Percentiles rank a stretch among this genome's conserved stretches.
These are phyloP conservation scores for Westerdykella aurantiaca DNA, from an alignment of 2,329 filamentous ascomycete genomes.

Conservation along the genomic window DNA sequence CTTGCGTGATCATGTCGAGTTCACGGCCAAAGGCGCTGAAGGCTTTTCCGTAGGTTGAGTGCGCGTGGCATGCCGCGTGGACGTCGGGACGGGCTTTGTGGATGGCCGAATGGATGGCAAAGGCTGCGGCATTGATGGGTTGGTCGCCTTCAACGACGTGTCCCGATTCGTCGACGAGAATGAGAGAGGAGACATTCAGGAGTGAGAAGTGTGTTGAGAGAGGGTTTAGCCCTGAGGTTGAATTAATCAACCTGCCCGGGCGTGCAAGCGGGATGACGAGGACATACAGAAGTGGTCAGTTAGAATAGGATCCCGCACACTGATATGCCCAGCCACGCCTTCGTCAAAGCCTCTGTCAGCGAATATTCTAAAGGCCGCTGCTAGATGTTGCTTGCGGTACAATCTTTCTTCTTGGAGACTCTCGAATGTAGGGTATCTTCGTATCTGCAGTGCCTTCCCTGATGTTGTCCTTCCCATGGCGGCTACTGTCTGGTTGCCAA, in stretches of 20 bases:
- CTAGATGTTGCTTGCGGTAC: conserved; percentile 44
- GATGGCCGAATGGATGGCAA: conserved; percentile 44
- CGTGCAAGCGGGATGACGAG: not conserved
- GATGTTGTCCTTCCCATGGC: conserved; percentile 44
- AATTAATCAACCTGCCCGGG: not conserved
- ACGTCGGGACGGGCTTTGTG: conserved; percentile 35
- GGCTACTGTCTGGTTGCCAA: conserved; percentile 40
- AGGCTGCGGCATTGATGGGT: conserved; percentile 44
- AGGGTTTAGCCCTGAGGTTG: conserved; percentile 37
- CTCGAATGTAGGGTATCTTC: conserved; percentile 40
- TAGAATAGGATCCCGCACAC: conserved; percentile 34
- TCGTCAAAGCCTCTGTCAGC: conserved; percentile 38
- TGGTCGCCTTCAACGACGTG: conserved; percentile 38
- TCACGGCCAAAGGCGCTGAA: conserved; percentile 43
- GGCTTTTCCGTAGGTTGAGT: conserved; percentile 44
- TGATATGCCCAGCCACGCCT: conserved; percentile 44
- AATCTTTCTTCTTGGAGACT: conserved; percentile 38
- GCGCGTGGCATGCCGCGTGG: conserved; percentile 42
- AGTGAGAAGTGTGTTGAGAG: conserved; percentile 42
- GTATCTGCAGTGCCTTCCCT: conserved; percentile 43
- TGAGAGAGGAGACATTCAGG: conserved; percentile 39
- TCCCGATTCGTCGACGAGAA: conserved; percentile 42
- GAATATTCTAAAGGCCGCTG: conserved; percentile 41
- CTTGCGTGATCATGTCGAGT: conserved; percentile 47
- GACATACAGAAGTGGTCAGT: conserved; percentile 29